Conservation (phyloP, 495 filamentous ascomycete species). For the Lasiosphaeria hispida region DNA sequence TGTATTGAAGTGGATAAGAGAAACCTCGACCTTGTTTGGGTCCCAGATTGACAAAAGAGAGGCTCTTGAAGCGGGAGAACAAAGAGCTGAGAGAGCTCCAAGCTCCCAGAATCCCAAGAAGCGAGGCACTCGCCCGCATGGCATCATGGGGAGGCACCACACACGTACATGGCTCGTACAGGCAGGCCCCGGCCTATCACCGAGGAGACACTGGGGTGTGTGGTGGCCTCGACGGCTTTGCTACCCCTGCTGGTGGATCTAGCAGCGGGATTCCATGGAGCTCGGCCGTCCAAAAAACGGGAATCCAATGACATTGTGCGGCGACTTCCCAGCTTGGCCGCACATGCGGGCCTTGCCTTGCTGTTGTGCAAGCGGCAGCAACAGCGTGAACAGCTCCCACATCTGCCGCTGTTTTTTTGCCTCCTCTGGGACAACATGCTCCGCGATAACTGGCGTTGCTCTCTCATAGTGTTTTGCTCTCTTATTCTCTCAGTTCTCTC, state of each 20-base stretch:
- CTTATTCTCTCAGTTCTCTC: background rate
- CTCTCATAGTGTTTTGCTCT: background rate
- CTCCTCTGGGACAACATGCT: background rate
- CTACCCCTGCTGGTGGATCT: conserved; percentile 13
- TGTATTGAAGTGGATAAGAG: too few relatives aligned
- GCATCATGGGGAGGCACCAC: too few relatives aligned
- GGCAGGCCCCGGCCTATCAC: too few relatives aligned
- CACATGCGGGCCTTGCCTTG: background rate
- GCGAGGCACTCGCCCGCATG: too few relatives aligned
- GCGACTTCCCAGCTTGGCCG: conserved; percentile 9
- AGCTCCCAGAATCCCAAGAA: too few relatives aligned
- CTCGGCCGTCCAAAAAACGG: conserved; percentile 15
- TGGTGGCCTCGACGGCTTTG: conserved; percentile 13
- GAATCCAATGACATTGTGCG: conserved; percentile 19
- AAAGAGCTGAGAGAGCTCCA: too few relatives aligned
- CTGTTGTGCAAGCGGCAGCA: background rate
- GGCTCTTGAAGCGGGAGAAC: too few relatives aligned
- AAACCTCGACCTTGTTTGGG: too few relatives aligned
- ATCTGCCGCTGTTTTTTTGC: conserved; percentile 1
- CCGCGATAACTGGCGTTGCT: background rate
- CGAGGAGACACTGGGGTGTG: background rate
- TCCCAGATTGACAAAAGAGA: too few relatives aligned
- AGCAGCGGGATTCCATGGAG: conserved; percentile 9
- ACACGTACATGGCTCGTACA: too few relatives aligned
- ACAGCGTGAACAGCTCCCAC: background rate